These are phyloP conservation scores for Colletotrichum salicis DNA, from an alignment of 2,329 filamentous ascomycete genomes.

Conservation along the genomic window DNA sequence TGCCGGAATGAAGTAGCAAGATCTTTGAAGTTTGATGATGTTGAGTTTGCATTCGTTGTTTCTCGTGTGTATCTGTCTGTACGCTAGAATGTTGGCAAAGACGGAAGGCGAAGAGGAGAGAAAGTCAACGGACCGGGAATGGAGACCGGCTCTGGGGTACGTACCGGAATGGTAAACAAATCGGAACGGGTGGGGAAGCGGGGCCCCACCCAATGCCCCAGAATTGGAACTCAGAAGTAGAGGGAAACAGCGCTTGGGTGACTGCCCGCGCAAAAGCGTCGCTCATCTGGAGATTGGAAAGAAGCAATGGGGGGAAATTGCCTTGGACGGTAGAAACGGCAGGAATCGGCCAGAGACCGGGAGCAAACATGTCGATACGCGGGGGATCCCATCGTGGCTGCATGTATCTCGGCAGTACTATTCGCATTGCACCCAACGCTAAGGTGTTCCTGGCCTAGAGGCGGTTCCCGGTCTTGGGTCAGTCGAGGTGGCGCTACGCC, in stretches of 20 bases:
- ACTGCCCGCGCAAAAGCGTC: too few relatives aligned
- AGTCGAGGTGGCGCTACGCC: constrained; percentile 13
- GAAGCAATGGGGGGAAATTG: neutral
- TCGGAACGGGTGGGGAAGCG: constrained; percentile 33
- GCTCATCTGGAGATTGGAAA: neutral
- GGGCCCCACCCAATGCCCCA: neutral
- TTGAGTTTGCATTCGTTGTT: neutral
- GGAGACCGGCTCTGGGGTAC: neutral
- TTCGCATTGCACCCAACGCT: neutral
- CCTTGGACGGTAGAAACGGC: neutral
- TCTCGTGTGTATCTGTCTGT: too few relatives aligned
- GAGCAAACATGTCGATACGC: constrained; percentile 6
- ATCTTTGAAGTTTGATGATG: neutral
- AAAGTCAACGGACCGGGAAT: neutral
- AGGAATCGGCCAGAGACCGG: neutral
- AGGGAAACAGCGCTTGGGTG: constrained; percentile 2
- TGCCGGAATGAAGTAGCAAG: neutral
- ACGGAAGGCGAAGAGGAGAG: neutral
- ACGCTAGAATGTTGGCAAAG: neutral
- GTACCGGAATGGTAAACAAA: constrained; percentile 2
- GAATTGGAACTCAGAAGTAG: neutral
- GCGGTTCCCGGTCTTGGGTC: neutral
- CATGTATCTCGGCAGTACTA: constrained; percentile 29
- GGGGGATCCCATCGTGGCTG: constrained; percentile 19
- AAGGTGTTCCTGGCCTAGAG: constrained; percentile 6